phyloP scores from a whole-genome alignment of 2,329 filamentous ascomycete species.

The Penicillium sp. region DNA sequence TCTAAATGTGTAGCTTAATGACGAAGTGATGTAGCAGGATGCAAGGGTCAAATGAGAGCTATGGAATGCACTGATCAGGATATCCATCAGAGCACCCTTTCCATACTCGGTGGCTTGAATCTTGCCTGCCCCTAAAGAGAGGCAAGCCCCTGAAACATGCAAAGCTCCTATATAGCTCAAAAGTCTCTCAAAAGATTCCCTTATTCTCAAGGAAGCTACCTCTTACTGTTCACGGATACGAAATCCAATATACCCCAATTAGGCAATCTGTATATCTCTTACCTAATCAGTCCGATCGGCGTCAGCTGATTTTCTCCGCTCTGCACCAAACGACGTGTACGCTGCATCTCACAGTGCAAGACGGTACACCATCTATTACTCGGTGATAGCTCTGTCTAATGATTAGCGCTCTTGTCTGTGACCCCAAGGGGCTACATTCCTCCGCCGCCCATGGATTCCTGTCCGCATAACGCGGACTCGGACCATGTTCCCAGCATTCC shows the following conservation, averaged over 20 bases:
- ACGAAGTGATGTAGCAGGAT: too few species aligned
- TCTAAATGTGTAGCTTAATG: too few species aligned
- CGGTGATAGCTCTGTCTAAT: constrained; percentile 14
- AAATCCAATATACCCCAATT: background rate
- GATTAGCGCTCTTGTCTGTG: constrained; percentile 18
- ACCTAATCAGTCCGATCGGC: constrained; percentile 5
- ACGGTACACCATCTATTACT: background rate
- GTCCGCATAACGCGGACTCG: constrained; percentile 21
- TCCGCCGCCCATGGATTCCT: constrained; percentile 25
- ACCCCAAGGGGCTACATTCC: constrained; percentile 29
- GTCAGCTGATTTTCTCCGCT: constrained; percentile 9
- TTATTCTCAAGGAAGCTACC: too few species aligned
- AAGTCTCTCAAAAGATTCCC: too few species aligned
- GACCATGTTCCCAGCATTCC: constrained; percentile 28
- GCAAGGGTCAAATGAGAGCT: too few species aligned
- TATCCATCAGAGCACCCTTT: too few species aligned
- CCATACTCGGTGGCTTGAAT: too few species aligned
- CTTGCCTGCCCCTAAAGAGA: too few species aligned
- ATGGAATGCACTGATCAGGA: too few species aligned
- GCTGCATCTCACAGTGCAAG: constrained; percentile 1
- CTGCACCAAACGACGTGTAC: constrained; percentile 8
- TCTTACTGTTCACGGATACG: too few species aligned
- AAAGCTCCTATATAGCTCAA: too few species aligned
- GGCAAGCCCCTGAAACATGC: too few species aligned
- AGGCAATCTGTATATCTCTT: background rate